A percentile compares a stretch with the other conserved stretches of the same genome.
phyloP scores from a whole-genome alignment of 2,329 filamentous ascomycete genomes.

The Monilinia aucupariae region DNA sequence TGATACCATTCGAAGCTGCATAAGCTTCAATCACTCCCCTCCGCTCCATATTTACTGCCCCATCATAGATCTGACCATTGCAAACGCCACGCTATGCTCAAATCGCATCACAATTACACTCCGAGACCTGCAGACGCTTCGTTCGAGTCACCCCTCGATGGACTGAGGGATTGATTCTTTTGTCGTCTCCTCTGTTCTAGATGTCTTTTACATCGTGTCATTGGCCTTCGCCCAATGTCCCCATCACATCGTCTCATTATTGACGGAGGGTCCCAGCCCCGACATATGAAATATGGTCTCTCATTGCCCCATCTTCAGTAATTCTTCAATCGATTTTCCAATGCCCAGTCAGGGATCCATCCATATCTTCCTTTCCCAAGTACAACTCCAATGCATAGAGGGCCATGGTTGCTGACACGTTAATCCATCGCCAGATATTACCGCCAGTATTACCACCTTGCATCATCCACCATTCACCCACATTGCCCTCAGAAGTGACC shows the following conservation, averaged over 20 bases:
- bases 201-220: slow-evolving; percentile 2
- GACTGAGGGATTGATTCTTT: background rate
- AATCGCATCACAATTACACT: slow-evolving; percentile 12
- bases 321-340: slow-evolving; percentile 82
- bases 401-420: slow-evolving; percentile 80
- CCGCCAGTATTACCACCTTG: slow-evolving; percentile 77
- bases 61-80: slow-evolving; percentile 9
- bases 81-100: slow-evolving; percentile 16
- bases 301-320: slow-evolving; percentile 4
- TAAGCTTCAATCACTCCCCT: background rate
- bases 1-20: slow-evolving; percentile 8
- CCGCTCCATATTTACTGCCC: background rate
- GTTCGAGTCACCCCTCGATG: background rate
- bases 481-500: slow-evolving; percentile 55
- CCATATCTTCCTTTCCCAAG: slow-evolving; percentile 75
- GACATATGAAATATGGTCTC: slow-evolving; percentile 14
- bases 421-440: slow-evolving; percentile 90
- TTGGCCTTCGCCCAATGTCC: background rate
- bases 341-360: slow-evolving; percentile 66
- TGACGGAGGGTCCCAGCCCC: slow-evolving; percentile 5
- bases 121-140: background rate
- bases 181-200: background rate
- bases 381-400: slow-evolving; percentile 89
- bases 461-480: slow-evolving; percentile 75
- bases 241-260: background rate